A percentile compares a stretch with the other conserved stretches of the same genome.
Evolutionary conservation across 2,329 filamentous ascomycete genomes (phyloP).

Genomic region (Hypomyces perniciosus): DNA sequence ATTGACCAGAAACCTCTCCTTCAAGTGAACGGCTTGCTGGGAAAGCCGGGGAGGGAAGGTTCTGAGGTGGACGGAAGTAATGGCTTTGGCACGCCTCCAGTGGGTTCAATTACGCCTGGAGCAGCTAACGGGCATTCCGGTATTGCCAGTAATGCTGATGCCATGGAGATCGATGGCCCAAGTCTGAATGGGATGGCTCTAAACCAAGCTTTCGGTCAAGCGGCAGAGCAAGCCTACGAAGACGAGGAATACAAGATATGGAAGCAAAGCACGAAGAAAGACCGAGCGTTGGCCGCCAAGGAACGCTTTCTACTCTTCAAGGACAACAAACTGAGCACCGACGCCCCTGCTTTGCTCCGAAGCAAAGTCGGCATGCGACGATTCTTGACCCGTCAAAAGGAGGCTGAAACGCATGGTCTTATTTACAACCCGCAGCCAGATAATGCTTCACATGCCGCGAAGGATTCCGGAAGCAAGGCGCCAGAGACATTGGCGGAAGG

Average conservation of each 20-base stretch:
- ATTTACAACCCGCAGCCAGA: conserved; percentile 33
- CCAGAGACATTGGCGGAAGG: conserved; percentile 84
- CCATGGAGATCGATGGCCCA: conserved; percentile 80
- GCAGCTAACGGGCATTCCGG: conserved; percentile 62
- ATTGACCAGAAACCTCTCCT: conserved; percentile 68
- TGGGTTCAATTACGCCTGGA: conserved; percentile 72
- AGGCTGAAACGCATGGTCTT: conserved; percentile 49
- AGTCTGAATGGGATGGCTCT: conserved; percentile 61
- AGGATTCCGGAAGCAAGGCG: conserved; percentile 40
- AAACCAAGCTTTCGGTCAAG: conserved; percentile 57
- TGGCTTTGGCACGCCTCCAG: conserved; percentile 77
- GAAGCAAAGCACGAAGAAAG: conserved; percentile 98
- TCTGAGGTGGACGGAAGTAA: conserved; percentile 83
- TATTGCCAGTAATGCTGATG: conserved; percentile 68
- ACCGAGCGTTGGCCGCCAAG: conserved; percentile 78
- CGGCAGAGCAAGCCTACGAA: conserved; percentile 70
- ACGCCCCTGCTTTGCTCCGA: conserved; percentile 80
- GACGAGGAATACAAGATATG: conserved; percentile 97
- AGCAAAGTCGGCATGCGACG: conserved; percentile 85
- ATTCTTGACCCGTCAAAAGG: conserved; percentile 73
- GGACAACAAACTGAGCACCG: conserved; percentile 74
- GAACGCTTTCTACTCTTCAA: conserved; percentile 83
- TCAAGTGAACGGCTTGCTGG: conserved; percentile 59
- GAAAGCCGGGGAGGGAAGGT: conserved; percentile 56
- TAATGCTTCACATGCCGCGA: conserved; percentile 33